Conservation (phyloP, 345 rosid species). For the Aquilaria yunnanensis region DNA sequence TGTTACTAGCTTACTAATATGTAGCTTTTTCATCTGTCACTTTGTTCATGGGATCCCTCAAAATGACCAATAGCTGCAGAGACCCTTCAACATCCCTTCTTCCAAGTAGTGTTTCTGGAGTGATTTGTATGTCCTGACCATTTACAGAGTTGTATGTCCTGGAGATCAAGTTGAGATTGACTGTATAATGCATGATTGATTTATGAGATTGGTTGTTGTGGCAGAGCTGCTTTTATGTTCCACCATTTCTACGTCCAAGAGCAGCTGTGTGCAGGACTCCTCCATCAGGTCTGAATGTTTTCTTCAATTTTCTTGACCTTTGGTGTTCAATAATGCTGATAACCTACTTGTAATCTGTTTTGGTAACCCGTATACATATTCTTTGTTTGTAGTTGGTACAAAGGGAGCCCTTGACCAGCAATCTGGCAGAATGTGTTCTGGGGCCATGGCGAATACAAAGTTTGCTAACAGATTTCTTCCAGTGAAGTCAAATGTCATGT, state of each 20-base stretch:
- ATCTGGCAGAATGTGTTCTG: constrained; percentile 37
- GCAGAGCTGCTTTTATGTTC: no score
- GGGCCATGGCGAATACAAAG: constrained; percentile 38
- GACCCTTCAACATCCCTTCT: constrained; percentile 90
- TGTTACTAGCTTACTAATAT: no score
- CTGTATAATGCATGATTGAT: no score
- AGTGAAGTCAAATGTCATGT: no score
- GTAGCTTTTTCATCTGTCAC: constrained; percentile 26
- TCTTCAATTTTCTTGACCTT: neutral
- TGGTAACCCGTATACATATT: neutral
- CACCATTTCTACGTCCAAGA: no score
- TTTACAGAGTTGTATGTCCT: neutral
- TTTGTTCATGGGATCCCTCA: constrained; percentile 96
- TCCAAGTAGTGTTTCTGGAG: constrained; percentile 43
- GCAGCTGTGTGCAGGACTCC: no score
- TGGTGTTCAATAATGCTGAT: neutral
- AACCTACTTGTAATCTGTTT: neutral
- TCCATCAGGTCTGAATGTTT: no score
- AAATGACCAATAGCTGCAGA: constrained; percentile 79
- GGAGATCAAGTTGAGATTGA: neutral
- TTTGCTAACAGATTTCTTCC: constrained; percentile 28
- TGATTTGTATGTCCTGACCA: no score
- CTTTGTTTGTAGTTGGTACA: constrained; percentile 34
- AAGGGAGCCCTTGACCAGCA: constrained; percentile 50
- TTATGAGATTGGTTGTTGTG: neutral